Conservation (phyloP, 2,329 filamentous ascomycete species). For the Phaeophleospora eucalypticola region DNA sequence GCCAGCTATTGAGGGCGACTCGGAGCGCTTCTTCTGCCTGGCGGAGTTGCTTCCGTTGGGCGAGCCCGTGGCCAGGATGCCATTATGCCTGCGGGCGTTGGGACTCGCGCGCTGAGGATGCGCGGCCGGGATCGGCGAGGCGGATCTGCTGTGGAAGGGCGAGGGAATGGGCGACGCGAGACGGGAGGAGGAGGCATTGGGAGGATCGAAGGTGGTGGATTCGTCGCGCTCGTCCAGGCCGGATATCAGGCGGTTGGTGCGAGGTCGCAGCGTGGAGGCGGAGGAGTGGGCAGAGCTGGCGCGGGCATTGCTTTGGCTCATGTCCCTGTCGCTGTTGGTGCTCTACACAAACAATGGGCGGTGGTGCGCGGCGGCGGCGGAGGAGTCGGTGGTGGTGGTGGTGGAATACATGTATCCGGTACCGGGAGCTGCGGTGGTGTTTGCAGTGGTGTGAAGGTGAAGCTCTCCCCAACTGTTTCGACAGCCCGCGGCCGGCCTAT, state of each 20-base stretch:
- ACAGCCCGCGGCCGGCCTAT: background rate
- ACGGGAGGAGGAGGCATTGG: slow-evolving; percentile 30
- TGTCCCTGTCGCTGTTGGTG: no score
- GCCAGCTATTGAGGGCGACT: slow-evolving; percentile 36
- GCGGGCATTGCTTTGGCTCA: slow-evolving; percentile 10
- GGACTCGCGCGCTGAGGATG: slow-evolving; percentile 25
- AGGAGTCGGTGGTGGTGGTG: no score
- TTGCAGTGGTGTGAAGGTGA: background rate
- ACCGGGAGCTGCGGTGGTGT: no score
- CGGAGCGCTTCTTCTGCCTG: slow-evolving; percentile 19
- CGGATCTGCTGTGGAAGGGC: slow-evolving; percentile 37
- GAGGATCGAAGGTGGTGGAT: slow-evolving; percentile 30
- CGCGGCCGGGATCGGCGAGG: slow-evolving; percentile 41
- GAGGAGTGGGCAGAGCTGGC: slow-evolving; percentile 36
- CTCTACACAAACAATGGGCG: no score
- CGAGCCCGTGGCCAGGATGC: slow-evolving; percentile 1
- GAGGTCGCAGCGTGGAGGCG: slow-evolving; percentile 43
- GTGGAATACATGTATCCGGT: slow-evolving; percentile 2
- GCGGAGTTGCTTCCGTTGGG: slow-evolving; percentile 8
- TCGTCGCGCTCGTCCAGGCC: slow-evolving; percentile 44
- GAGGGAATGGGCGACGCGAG: slow-evolving; percentile 35
- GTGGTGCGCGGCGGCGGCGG: no score
- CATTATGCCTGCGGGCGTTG: slow-evolving; percentile 6
- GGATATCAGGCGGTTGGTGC: slow-evolving; percentile 46
- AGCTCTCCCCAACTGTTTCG: background rate